phyloP scores from a whole-genome alignment of 2,329 filamentous ascomycete genomes.

The Penicillium sp. region DNA sequence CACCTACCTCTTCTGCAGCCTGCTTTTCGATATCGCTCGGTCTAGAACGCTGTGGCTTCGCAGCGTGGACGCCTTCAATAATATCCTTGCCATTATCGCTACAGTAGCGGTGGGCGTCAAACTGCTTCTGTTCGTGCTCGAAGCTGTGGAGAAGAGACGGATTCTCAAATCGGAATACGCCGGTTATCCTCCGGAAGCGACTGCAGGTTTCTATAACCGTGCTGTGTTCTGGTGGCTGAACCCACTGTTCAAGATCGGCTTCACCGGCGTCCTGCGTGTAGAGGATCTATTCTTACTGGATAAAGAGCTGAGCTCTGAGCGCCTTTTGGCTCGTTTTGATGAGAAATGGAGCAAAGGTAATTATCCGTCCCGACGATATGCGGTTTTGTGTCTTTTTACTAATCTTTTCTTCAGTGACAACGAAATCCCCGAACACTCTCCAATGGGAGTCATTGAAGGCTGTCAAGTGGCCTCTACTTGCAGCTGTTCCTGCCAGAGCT shows the following conservation, averaged over 20 bases:
- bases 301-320: slow-evolving; percentile 37
- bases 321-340: slow-evolving; percentile 33
- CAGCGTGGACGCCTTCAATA: slow-evolving; percentile 20
- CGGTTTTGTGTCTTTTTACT: slow-evolving; percentile 1
- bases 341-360: slow-evolving; percentile 36
- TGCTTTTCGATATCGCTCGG: slow-evolving; percentile 41
- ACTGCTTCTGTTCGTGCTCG: slow-evolving; percentile 37
- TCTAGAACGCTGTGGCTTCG: slow-evolving; percentile 40
- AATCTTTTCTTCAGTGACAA: slow-evolving; percentile 17
- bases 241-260: slow-evolving; percentile 44
- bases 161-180: slow-evolving; percentile 35
- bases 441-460: slow-evolving; percentile 25
- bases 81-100: slow-evolving; percentile 37
- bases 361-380: neutral
- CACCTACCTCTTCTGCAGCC: slow-evolving; percentile 40
- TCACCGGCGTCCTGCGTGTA: slow-evolving; percentile 36
- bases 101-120: slow-evolving; percentile 39
- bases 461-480: slow-evolving; percentile 29
- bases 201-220: slow-evolving; percentile 44
- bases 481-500: slow-evolving; percentile 26
- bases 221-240: slow-evolving; percentile 49
- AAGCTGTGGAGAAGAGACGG: slow-evolving; percentile 39
- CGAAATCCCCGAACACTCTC: slow-evolving; percentile 23
- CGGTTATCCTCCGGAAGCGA: slow-evolving; percentile 44
- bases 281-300: slow-evolving; percentile 42